Evolutionary conservation across 1,284 basidiomycete species (phyloP).

Genomic region (Mycosarcoma mackinlayi): DNA sequence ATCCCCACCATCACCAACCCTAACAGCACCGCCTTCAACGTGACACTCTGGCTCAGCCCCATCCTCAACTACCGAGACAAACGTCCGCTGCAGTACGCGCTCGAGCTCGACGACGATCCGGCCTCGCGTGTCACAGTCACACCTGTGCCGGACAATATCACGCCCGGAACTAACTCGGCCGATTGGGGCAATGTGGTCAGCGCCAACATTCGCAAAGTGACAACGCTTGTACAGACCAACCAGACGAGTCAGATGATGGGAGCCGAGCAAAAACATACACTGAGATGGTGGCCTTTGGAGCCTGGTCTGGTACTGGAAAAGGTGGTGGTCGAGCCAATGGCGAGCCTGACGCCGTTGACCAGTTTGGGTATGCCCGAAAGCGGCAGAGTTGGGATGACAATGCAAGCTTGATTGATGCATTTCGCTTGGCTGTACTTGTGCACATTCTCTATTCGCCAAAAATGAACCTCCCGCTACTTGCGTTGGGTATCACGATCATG

Average conservation of each 20-base stretch:
- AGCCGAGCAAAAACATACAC: neutral
- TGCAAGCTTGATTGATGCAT: too few species aligned
- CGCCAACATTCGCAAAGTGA: conserved; percentile 29
- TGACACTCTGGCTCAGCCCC: conserved; percentile 25
- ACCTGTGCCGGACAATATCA: conserved; percentile 32
- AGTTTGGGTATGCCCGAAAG: conserved; percentile 27
- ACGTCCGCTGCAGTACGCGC: conserved; percentile 19
- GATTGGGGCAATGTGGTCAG: conserved; percentile 37
- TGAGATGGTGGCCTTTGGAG: conserved; percentile 36
- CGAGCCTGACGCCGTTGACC: neutral
- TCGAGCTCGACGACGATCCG: conserved; percentile 23
- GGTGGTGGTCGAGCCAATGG: conserved; percentile 24
- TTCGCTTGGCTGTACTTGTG: too few species aligned
- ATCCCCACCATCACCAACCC: neutral
- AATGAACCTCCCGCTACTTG: too few species aligned
- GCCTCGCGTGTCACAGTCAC: conserved; percentile 8
- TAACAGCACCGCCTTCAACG: conserved; percentile 16
- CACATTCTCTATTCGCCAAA: too few species aligned
- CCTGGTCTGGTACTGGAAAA: conserved; percentile 32
- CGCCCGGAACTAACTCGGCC: conserved; percentile 28
- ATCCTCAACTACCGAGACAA: conserved; percentile 38
- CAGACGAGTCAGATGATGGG: too few species aligned
- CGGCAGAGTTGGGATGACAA: conserved; percentile 19
- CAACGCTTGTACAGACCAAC: conserved; percentile 9
- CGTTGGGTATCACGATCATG: too few species aligned